phyloP scores from a whole-genome alignment of 345 rosid genomes.

The Euphorbia tirucalli region DNA sequence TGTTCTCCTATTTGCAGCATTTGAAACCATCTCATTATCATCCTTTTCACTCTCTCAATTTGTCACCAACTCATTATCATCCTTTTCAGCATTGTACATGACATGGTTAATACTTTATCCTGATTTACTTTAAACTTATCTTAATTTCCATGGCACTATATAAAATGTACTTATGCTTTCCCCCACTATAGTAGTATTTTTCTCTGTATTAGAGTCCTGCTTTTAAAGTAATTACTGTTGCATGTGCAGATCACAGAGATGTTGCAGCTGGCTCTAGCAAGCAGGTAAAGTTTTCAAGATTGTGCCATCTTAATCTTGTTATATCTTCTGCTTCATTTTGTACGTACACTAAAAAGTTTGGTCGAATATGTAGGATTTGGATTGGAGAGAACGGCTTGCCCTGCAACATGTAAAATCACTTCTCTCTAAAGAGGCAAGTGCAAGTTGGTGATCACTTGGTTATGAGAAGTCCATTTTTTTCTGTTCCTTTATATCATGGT shows the following conservation, averaged over 20 bases:
- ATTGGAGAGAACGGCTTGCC: constrained; percentile 87
- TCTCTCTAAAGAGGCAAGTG: constrained; percentile 76
- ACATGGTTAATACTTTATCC: neutral
- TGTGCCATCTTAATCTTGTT: constrained; percentile 9
- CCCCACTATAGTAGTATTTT: neutral
- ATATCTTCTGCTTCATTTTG: constrained; percentile 8
- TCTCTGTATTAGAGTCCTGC: neutral
- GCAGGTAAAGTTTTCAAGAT: constrained; percentile 40
- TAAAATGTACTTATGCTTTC: neutral
- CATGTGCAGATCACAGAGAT: constrained; percentile 53
- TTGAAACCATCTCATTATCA: neutral
- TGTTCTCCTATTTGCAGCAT: neutral
- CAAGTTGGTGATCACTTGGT: constrained; percentile 11
- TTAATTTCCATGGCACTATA: neutral
- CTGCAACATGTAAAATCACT: constrained; percentile 59
- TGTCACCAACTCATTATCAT: neutral
- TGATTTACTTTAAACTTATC: neutral
- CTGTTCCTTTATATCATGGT: constrained; percentile 1
- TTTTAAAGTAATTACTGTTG: constrained; percentile 15
- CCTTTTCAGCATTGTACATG: neutral
- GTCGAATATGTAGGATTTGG: constrained; percentile 52
- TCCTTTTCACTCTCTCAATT: neutral
- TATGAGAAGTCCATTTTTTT: constrained; percentile 8
- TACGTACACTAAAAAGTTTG: constrained; percentile 10
- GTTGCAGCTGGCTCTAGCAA: constrained; percentile 30